phyloP scores from a whole-genome alignment of 2,329 filamentous ascomycete genomes.

The Ascochyta rabiei region DNA sequence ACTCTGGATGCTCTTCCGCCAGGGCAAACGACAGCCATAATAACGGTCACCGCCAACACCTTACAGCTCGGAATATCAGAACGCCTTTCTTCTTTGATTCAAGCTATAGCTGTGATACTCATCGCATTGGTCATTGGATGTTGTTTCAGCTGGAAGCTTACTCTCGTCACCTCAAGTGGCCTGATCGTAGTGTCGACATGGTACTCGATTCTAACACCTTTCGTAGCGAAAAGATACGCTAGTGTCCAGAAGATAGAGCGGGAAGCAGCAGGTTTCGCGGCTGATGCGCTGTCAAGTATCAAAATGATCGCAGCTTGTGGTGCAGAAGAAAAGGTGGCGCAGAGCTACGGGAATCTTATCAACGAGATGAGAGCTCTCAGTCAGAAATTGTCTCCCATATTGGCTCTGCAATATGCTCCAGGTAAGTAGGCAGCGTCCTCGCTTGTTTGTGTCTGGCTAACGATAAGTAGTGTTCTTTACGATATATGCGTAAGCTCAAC shows the following conservation, averaged over 20 bases:
- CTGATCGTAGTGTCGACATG: conserved; percentile 29
- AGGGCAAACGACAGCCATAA: conserved; percentile 35
- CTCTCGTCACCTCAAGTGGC: conserved; percentile 31
- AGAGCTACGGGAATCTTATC: conserved; percentile 20
- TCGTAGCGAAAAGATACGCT: conserved; percentile 23
- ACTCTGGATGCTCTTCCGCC: conserved; percentile 35
- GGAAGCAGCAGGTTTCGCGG: conserved; percentile 25
- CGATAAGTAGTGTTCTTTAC: conserved; percentile 27
- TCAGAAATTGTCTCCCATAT: conserved; percentile 21
- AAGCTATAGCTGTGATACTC: conserved; percentile 30
- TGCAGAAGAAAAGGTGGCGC: conserved; percentile 28
- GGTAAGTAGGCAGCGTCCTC: conserved; percentile 13
- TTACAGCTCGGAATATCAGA: conserved; percentile 40
- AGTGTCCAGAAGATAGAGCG: conserved; percentile 26
- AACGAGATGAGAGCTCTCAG: conserved; percentile 13
- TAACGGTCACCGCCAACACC: conserved; percentile 35
- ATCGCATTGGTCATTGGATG: conserved; percentile 35
- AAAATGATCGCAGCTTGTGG: conserved; percentile 34
- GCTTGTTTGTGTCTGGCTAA: neutral
- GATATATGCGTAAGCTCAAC: conserved; percentile 27
- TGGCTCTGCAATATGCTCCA: conserved; percentile 30
- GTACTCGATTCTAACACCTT: conserved; percentile 28
- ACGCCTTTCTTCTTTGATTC: conserved; percentile 32
- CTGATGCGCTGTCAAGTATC: conserved; percentile 27
- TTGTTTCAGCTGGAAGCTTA: conserved; percentile 34